phyloP scores from a whole-genome alignment of 305 asterid species.

The Fraxinus nigra region DNA sequence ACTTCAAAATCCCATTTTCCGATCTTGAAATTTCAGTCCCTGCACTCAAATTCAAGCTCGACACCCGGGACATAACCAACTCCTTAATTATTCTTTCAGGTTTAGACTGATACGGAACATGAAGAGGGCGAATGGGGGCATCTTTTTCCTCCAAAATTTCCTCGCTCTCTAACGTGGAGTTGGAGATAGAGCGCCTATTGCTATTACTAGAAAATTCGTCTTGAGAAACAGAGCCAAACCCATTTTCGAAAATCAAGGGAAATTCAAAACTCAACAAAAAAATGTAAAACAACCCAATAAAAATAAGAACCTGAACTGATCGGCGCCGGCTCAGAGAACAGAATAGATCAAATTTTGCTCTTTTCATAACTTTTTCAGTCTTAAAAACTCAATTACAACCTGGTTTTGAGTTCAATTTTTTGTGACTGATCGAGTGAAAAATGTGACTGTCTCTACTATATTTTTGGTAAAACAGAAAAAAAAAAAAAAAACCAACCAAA shows the following conservation, averaged over 20 bases:
- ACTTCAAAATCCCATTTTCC: conserved; percentile 52
- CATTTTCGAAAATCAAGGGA: conserved; percentile 23
- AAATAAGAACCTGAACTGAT: conserved; percentile 23
- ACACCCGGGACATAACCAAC: conserved; percentile 11
- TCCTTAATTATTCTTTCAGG: conserved; percentile 25
- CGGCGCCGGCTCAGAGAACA: conserved; percentile 21
- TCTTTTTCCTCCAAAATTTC: conserved; percentile 23
- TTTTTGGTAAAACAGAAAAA: neutral
- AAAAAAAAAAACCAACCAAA: neutral
- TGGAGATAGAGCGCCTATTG: conserved; percentile 13
- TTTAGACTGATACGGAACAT: conserved; percentile 15
- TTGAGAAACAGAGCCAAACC: conserved; percentile 13
- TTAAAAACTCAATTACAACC: neutral
- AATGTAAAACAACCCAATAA: neutral
- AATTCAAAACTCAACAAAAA: conserved; percentile 23
- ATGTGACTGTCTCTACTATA: neutral
- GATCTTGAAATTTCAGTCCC: conserved; percentile 16
- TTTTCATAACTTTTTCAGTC: conserved; percentile 3
- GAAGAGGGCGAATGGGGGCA: conserved; percentile 26
- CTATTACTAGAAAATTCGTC: conserved; percentile 14
- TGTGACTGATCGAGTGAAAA: neutral
- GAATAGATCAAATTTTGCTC: conserved; percentile 21
- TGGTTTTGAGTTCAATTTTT: neutral
- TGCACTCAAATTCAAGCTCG: conserved; percentile 33
- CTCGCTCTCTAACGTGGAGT: conserved; percentile 20